A percentile compares a stretch with the other conserved stretches of the same genome.
Conservation (phyloP, 2,329 filamentous ascomycete genomes). For the Venturia aucupariae region DNA sequence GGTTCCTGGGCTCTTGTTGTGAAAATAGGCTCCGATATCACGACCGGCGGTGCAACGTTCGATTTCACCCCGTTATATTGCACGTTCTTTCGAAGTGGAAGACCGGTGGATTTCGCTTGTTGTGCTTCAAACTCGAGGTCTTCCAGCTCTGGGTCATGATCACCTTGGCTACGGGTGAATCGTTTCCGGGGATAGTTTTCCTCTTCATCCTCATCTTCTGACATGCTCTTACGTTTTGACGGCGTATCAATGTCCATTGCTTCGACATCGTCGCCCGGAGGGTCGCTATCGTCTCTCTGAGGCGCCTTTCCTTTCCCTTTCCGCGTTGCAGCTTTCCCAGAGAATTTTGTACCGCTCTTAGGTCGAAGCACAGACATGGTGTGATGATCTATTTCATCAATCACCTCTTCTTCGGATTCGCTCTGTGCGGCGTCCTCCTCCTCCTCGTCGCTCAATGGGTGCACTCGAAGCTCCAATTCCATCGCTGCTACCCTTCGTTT, state of each 20-base stretch:
- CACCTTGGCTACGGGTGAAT: slow-evolving; percentile 12
- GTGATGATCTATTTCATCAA: slow-evolving; percentile 18
- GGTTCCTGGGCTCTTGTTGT: slow-evolving; percentile 39
- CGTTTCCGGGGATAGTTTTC: slow-evolving; percentile 14
- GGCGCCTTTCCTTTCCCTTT: slow-evolving; percentile 15
- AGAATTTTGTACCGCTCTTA: slow-evolving; percentile 24
- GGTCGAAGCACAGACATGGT: slow-evolving; percentile 27
- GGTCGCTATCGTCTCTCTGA: slow-evolving; percentile 11
- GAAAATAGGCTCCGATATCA: slow-evolving; percentile 26
- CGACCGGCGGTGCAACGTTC: slow-evolving; percentile 14
- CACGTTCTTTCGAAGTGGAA: slow-evolving; percentile 6
- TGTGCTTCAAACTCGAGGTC: slow-evolving; percentile 13
- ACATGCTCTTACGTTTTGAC: slow-evolving; percentile 20
- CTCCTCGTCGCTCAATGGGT: slow-evolving; percentile 4
- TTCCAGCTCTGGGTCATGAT: slow-evolving; percentile 8
- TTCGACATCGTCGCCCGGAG: slow-evolving; percentile 12
- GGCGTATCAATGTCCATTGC: slow-evolving; percentile 14
- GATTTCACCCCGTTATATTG: background rate
- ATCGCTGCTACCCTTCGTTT: slow-evolving; percentile 20
- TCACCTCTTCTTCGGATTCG: slow-evolving; percentile 15
- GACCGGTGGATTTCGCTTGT: slow-evolving; percentile 10
- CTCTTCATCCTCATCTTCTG: slow-evolving; percentile 20
- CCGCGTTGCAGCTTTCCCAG: slow-evolving; percentile 24
- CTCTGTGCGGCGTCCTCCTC: background rate
- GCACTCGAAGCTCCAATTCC: slow-evolving; percentile 23